phyloP scores from a whole-genome alignment of 345 rosid species.

The Acer saccharum region DNA sequence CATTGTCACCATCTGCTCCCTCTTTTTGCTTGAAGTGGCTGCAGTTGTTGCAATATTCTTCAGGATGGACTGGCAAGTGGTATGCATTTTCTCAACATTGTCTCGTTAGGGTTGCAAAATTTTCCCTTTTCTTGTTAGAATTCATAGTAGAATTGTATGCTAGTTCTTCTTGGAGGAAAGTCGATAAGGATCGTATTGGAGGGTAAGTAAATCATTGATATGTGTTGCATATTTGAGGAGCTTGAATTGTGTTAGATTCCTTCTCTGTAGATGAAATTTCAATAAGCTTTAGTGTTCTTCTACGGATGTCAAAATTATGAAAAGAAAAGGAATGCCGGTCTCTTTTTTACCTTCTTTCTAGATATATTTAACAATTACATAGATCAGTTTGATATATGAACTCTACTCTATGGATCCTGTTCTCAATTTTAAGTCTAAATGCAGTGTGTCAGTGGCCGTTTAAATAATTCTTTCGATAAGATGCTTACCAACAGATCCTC shows the following conservation, averaged over 20 bases:
- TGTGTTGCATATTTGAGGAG: background rate
- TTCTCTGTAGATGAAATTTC: background rate
- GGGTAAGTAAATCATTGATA: background rate
- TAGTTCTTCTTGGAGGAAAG: background rate
- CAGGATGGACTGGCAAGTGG: slow-evolving; percentile 46
- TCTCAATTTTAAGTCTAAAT: background rate
- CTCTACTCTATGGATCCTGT: background rate
- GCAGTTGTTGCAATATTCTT: slow-evolving; percentile 45
- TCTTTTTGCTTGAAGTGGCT: slow-evolving; percentile 39
- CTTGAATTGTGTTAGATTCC: background rate
- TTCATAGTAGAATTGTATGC: background rate
- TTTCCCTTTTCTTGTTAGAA: background rate
- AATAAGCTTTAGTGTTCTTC: background rate
- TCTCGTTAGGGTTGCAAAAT: background rate
- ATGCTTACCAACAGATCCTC: background rate
- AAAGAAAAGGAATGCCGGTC: too few relatives aligned
- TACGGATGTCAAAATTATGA: background rate
- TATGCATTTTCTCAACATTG: slow-evolving; percentile 26
- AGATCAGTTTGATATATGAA: background rate
- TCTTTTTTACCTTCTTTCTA: too few relatives aligned
- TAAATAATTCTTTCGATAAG: background rate
- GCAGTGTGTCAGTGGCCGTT: background rate
- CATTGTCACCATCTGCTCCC: slow-evolving; percentile 37
- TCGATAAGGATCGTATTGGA: background rate
- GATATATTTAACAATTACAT: background rate